These are phyloP conservation scores for Cordyceps farinosa DNA, from an alignment of 2,329 filamentous ascomycete species.

Conservation along the genomic window DNA sequence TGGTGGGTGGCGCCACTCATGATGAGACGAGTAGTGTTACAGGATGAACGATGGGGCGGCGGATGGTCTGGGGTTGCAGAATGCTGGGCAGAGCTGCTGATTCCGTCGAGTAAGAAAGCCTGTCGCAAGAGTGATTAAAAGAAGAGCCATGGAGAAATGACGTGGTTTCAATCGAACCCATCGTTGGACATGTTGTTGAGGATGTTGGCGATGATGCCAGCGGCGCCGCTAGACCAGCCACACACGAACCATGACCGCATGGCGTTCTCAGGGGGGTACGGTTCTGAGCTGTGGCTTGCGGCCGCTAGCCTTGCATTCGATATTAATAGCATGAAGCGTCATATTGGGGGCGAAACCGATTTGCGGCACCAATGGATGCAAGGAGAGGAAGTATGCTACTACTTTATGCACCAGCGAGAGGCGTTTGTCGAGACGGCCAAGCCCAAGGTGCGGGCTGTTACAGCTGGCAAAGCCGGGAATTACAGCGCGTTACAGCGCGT, in stretches of 20 bases:
- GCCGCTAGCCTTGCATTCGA: background rate
- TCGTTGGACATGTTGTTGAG: background rate
- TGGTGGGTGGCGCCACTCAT: slow-evolving; percentile 5
- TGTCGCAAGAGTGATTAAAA: background rate
- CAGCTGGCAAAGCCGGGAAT: background rate
- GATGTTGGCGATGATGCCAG: background rate
- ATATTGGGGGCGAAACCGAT: slow-evolving; percentile 8
- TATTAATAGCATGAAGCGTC: background rate
- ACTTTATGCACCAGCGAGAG: background rate
- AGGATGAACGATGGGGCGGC: slow-evolving; percentile 4
- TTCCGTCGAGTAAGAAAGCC: background rate
- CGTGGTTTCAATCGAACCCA: too few species aligned
- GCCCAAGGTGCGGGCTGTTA: background rate
- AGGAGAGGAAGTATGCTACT: background rate
- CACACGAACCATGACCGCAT: background rate
- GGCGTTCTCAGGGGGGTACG: background rate
- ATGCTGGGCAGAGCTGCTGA: background rate
- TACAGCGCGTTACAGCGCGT: background rate
- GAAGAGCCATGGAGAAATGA: background rate
- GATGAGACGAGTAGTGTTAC: slow-evolving; percentile 15
- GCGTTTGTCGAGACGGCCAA: background rate
- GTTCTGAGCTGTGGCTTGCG: background rate
- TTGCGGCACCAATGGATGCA: slow-evolving; percentile 6
- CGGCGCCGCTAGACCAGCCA: background rate
- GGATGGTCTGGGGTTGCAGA: background rate